Conservation (phyloP, 805 yeast species). For the Candida palmyrensis region DNA sequence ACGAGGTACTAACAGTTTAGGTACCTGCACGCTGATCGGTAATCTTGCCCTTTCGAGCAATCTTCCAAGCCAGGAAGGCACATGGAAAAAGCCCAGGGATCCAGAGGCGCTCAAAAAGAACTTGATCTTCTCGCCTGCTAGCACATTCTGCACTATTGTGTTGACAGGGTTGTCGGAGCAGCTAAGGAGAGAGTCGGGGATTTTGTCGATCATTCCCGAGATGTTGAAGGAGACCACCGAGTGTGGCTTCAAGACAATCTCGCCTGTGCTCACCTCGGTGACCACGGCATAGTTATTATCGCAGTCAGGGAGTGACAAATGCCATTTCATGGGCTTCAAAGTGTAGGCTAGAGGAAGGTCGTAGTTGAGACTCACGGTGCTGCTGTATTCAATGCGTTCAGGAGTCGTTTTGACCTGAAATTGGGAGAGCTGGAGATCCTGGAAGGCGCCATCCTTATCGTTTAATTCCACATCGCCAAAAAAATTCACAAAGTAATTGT, state of each 20-base stretch:
- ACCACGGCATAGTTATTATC: slow-evolving; percentile 11
- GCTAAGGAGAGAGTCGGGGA: slow-evolving; percentile 15
- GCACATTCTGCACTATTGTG: slow-evolving; percentile 11
- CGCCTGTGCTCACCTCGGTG: slow-evolving; percentile 19
- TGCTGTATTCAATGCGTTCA: too few species aligned
- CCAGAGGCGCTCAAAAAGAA: slow-evolving; percentile 1
- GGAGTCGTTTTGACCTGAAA: too few species aligned
- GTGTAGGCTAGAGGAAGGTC: slow-evolving; percentile 14
- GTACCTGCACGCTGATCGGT: too few species aligned
- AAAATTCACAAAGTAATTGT: slow-evolving; percentile 12
- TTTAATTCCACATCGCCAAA: slow-evolving; percentile 9
- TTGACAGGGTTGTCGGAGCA: slow-evolving; percentile 17
- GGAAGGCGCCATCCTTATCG: too few species aligned
- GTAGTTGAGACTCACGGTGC: slow-evolving; percentile 8
- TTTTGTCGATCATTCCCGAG: slow-evolving; percentile 13
- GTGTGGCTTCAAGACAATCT: slow-evolving; percentile 12
- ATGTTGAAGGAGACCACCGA: slow-evolving; percentile 11
- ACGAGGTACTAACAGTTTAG: too few species aligned
- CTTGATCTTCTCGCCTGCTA: not conserved
- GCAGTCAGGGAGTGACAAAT: slow-evolving; percentile 23
- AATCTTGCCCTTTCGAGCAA: too few species aligned
- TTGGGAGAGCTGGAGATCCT: too few species aligned
- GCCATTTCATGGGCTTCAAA: slow-evolving; percentile 21
- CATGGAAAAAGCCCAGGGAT: too few species aligned
- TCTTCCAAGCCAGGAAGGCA: too few species aligned